A percentile compares a stretch with the other conserved stretches of the same genome.
Evolutionary conservation across 2,329 filamentous ascomycete genomes (phyloP).

Genomic region (Iodosphaeria phyllophila): DNA sequence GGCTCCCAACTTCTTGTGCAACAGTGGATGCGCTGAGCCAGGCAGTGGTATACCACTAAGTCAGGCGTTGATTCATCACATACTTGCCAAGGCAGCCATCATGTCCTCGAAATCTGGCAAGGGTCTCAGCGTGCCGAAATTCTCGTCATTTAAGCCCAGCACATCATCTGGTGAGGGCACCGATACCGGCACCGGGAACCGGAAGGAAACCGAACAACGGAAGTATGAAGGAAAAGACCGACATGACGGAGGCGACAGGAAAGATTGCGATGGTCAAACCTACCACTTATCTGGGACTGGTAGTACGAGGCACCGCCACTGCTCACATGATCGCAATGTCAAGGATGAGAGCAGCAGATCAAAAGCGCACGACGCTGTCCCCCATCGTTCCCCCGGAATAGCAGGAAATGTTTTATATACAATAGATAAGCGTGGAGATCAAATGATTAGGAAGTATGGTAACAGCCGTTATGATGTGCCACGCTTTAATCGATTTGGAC

Average conservation of each 20-base stretch:
- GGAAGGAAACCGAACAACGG: slow-evolving; percentile 2
- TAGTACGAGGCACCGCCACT: slow-evolving; percentile 1
- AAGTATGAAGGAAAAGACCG: too few species aligned
- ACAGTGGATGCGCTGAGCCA: too few species aligned
- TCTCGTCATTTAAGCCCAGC: slow-evolving; percentile 53
- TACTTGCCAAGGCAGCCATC: too few species aligned
- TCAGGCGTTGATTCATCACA: too few species aligned
- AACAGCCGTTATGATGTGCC: slow-evolving; percentile 57
- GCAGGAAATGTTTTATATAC: slow-evolving; percentile 4
- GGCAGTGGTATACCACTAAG: too few species aligned
- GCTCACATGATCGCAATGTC: slow-evolving; percentile 2
- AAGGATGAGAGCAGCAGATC: not conserved
- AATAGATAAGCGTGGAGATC: slow-evolving; percentile 60
- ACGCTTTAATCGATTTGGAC: slow-evolving; percentile 47
- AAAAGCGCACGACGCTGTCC: not conserved
- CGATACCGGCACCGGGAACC: slow-evolving; percentile 1
- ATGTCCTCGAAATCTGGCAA: slow-evolving; percentile 10
- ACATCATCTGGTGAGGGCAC: slow-evolving; percentile 3
- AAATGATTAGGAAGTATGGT: slow-evolving; percentile 55
- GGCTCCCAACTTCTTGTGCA: too few species aligned
- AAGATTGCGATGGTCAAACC: too few species aligned
- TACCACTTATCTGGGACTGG: too few species aligned
- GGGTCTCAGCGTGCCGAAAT: slow-evolving; percentile 38
- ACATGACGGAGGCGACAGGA: too few species aligned
- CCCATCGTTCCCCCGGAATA: not conserved